Base-by-base conservation (phyloP, 2,329 filamentous ascomycete species). In the Claviceps pazoutovae region DNA sequence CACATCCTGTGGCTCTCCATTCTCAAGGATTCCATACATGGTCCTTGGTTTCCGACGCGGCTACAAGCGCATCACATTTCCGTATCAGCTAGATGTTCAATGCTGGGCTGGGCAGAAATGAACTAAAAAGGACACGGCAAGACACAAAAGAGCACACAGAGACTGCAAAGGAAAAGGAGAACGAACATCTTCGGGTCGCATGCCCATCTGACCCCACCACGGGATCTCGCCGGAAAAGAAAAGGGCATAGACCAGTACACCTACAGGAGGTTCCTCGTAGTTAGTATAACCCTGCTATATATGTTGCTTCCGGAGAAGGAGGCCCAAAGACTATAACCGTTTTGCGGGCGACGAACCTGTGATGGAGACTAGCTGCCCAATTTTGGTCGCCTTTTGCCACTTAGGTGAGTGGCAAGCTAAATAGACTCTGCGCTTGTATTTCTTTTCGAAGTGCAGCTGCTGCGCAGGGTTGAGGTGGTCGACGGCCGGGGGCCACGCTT, bases 401-500 rank as follows among this genome's bases (percentile, higher is more conserved):
- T 68, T 65, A 8, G 84, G 83, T 21, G 81, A 71, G 42, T 75
- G 73, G 62, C 76, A 78, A 59, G 80, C 78, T 58, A 86, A 66
- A 53, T 75, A 74, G 26, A 84, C 67, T 51, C 86, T 76, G 50
- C 86, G 75, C 68, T 88, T 85, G 68, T 84, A 90, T 62, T 84
- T 83, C 65, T 85, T 82, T 71, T 91, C 86, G 59, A 88, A 83
- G 44, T 81, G 76, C 63, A 90, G 84, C 66, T 90, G 83, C 62
- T 89, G 80, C 65, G 85, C 84, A 46, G 74, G 70, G 39, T 80
- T 80, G 54, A 91, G 75, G 62, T 79, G 77, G 56, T 74, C 70
- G 66, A 91, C 86, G 66, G 89, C 82, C 13, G 86, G 86, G 53
- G 86, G 86, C 86, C 86, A 91, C 57, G 79, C 71, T 63, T 84